phyloP scores from a whole-genome alignment of 73 alveolate genomes.

The Paramecium pentaurelia region DNA sequence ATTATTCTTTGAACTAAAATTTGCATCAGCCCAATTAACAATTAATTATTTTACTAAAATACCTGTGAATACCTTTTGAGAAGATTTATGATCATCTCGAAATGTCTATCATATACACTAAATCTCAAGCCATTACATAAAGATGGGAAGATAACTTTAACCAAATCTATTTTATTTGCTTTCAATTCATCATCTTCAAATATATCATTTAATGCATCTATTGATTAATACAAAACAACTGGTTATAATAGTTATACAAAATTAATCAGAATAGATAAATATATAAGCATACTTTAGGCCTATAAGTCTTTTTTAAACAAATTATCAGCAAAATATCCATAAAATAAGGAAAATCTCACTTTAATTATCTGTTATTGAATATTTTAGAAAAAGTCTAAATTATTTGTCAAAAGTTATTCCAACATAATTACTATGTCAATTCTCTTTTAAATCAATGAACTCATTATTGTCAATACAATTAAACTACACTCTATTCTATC shows the following conservation, averaged over 20 bases:
- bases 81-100: slow-evolving; percentile 46
- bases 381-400: slow-evolving; percentile 11
- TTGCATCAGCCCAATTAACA: not conserved
- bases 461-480: slow-evolving; percentile 40
- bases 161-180: not conserved
- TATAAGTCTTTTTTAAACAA: slow-evolving; percentile 35
- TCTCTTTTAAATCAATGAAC: slow-evolving; percentile 53
- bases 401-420: slow-evolving; percentile 30
- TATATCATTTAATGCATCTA: slow-evolving; percentile 50
- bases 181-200: slow-evolving; percentile 56
- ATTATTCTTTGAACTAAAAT: slow-evolving; percentile 28
- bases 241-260: not conserved
- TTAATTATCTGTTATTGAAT: not conserved
- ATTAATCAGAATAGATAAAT: not conserved
- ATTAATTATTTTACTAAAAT: not conserved
- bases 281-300: not conserved
- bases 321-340: slow-evolving; percentile 50
- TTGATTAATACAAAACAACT: slow-evolving; percentile 51
- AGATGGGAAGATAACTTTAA: not conserved
- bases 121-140: not conserved
- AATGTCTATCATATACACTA: slow-evolving; percentile 30
- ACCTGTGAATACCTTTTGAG: not conserved
- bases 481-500: slow-evolving; percentile 57
- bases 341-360: slow-evolving; percentile 44
- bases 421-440: slow-evolving; percentile 11